Base-by-base conservation (phyloP, 345 rosid genomes). In the Melaleuca alternifolia region DNA sequence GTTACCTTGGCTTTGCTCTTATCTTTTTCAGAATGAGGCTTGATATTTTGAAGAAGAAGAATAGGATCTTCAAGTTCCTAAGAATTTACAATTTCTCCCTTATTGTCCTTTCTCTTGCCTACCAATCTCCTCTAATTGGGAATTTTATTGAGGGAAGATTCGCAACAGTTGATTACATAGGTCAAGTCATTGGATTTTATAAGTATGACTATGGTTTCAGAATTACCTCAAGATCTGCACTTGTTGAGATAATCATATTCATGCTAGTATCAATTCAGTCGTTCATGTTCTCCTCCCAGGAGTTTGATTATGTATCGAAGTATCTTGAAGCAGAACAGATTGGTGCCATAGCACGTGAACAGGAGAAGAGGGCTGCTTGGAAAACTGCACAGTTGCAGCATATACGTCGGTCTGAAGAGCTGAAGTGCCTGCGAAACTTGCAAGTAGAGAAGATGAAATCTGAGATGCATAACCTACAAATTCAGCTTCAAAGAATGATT, bases 381-480 rank as follows among this genome's bases (percentile, higher is more conserved):
- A 92, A 90, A 77, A 90, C 92, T 50, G 88, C 87, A 62, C 93
- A 90, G 56, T 86, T 92, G 86, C 93, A 88, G 76, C 87, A 88
- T 59, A 90, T 92, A 79, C 89, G 90, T 51, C 87, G 81, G 85
- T 88, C 91, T 13, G 92, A 90, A 88, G 93, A 92, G 85, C 88
- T 88, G 88, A 92, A 92, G 86, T 85, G 88, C 83, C 82, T 88
- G 84, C 91, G 92, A 14, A 92, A 92, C 86, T 86, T 90, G 37
- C 93, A 92, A 61, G 93, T 92, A 37, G 93, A 92, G 61, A 90
- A 92, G 88, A 90, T 92, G 89, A 92, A 92, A 85, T 92, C 93
- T 11, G 93, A 92, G 88, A 88, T 92, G 93, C 92, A 90, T 46
- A 89, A 90, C 90, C 88, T 91, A 83, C 92, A 90, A 84, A 88